Percentiles rank a stretch among this genome's conserved stretches.
Conservation (phyloP, 331 rosid genomes). For the Pyrus hybrid region DNA sequence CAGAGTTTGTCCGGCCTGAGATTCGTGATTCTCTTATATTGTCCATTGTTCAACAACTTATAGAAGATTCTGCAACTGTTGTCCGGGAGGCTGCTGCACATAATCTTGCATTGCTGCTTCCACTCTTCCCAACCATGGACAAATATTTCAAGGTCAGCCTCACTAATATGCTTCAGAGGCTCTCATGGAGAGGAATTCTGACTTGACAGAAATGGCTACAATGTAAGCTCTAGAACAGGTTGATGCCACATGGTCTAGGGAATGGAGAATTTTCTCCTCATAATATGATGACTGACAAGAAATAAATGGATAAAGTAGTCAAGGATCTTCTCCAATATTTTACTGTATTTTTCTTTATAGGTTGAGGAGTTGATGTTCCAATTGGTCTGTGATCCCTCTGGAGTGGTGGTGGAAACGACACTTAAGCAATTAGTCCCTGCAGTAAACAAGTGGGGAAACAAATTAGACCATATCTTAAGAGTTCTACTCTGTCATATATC, state of each 20-base stretch:
- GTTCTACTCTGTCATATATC: slow-evolving; percentile 60
- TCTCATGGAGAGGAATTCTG: slow-evolving; percentile 99
- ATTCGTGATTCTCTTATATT: slow-evolving; percentile 93
- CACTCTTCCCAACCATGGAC: slow-evolving; percentile 81
- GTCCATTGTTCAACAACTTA: slow-evolving; percentile 83
- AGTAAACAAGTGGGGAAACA: slow-evolving; percentile 79
- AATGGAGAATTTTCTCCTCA: slow-evolving; percentile 58
- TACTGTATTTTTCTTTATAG: slow-evolving; percentile 38
- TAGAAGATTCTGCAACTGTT: slow-evolving; percentile 88
- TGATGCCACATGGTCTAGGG: slow-evolving; percentile 82
- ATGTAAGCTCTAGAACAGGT: slow-evolving; percentile 96
- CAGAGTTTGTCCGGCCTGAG: slow-evolving; percentile 93
- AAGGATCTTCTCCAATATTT: slow-evolving; percentile 25
- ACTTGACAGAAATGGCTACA: slow-evolving; percentile 94
- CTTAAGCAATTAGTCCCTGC: slow-evolving; percentile 87
- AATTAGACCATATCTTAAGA: slow-evolving; percentile 64
- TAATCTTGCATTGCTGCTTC: slow-evolving; percentile 95
- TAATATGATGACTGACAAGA: slow-evolving; percentile 30
- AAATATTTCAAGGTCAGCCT: slow-evolving; percentile 99
- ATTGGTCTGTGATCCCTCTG: slow-evolving; percentile 87
- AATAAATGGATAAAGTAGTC: slow-evolving; percentile 14
- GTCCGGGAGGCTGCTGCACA: slow-evolving; percentile 94
- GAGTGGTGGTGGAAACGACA: slow-evolving; percentile 85
- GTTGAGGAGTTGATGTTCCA: slow-evolving; percentile 98
- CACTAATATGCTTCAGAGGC: slow-evolving; percentile 99